A percentile compares a stretch with the other conserved stretches of the same genome.
Evolutionary conservation across 2,329 filamentous ascomycete genomes (phyloP).

Genomic region (Aspergillus phoenicis): DNA sequence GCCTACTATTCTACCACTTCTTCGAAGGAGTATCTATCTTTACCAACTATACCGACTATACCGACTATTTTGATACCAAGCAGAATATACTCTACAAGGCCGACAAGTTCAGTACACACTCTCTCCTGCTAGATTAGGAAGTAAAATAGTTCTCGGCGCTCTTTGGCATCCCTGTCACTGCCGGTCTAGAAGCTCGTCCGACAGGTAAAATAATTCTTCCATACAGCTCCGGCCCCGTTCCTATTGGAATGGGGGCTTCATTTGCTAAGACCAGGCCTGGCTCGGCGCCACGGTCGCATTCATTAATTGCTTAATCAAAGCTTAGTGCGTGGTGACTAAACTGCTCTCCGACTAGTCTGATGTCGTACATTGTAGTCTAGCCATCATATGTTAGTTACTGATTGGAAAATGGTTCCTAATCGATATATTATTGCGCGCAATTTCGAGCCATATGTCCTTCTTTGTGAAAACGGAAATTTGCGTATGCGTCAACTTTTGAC

Average conservation of each 20-base stretch:
- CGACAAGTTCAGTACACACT: too few species aligned
- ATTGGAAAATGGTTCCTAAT: too few species aligned
- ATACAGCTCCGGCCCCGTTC: background rate
- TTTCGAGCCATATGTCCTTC: too few species aligned
- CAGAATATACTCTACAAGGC: too few species aligned
- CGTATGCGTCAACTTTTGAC: background rate
- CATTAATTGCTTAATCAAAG: conserved; percentile 28
- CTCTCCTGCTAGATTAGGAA: background rate
- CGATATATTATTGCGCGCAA: too few species aligned
- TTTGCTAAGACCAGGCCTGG: conserved; percentile 10
- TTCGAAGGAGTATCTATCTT: too few species aligned
- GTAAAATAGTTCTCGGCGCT: too few species aligned
- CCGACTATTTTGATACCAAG: too few species aligned
- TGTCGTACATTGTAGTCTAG: too few species aligned
- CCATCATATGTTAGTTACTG: background rate
- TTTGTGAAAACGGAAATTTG: too few species aligned
- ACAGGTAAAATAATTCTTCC: background rate
- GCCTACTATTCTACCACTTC: too few species aligned
- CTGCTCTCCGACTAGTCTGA: background rate
- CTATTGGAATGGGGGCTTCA: background rate
- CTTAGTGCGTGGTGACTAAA: conserved; percentile 13
- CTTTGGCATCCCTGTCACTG: background rate
- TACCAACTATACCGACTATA: too few species aligned
- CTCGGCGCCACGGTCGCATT: conserved; percentile 15
- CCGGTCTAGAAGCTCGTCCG: background rate